Conservation (phyloP, 2,329 filamentous ascomycete species). For the Macrophomina pseudophaseolina region DNA sequence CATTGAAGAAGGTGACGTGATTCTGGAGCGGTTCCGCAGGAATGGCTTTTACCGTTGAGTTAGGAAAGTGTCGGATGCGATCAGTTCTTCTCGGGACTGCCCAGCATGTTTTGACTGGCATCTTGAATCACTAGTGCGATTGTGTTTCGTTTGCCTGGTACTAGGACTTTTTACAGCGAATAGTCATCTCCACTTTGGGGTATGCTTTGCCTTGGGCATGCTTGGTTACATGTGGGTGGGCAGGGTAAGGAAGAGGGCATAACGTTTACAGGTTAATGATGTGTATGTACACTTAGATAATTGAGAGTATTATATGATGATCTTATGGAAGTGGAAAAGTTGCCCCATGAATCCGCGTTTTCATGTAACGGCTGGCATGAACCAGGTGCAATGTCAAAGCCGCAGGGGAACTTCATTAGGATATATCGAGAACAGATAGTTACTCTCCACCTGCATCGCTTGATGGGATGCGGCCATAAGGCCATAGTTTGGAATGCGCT, state of each 20-base stretch:
- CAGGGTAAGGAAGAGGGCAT: background rate
- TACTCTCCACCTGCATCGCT: no score
- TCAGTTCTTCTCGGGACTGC: background rate
- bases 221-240: background rate
- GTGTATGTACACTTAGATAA: conserved; percentile 15
- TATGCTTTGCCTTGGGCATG: background rate
- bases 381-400: no score
- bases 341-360: no score
- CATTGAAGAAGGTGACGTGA: conserved; percentile 14
- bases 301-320: background rate
- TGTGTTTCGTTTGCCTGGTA: background rate
- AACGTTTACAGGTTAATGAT: background rate
- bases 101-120: background rate
- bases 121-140: background rate
- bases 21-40: conserved; percentile 3
- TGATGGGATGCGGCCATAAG: no score
- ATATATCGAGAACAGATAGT: no score
- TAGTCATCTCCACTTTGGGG: background rate
- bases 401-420: no score
- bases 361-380: no score
- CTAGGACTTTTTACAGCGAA: background rate
- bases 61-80: background rate
- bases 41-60: conserved; percentile 9
- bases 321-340: background rate
- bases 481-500: no score